Evolutionary conservation across 768 basidiomycete species (phyloP), one percentile per base, ranked within the genome.

Genomic region (Suillus variegatus): DNA sequence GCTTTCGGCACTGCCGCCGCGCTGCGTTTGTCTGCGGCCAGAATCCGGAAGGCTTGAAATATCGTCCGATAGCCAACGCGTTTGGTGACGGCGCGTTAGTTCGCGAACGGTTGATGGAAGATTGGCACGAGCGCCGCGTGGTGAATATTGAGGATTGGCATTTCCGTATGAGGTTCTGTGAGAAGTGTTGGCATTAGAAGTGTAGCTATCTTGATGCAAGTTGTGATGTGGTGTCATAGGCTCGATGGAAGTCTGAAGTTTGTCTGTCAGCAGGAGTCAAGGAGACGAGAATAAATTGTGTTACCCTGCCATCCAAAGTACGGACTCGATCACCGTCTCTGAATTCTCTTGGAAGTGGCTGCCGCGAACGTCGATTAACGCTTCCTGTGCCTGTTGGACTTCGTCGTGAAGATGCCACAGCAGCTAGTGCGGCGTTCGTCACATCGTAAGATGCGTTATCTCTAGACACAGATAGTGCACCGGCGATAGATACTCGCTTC

Each of bases 1-100:
- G 71, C 85, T 90, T 77, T 93, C 92, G 3, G 86, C 88, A 72
- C 89, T 92, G 6, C 91, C 91, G 0, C 84, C 84, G 43, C 91
- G 80, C 18, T 83, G 73, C 38, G 81, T 81, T 71, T 91, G 91
- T 51, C 84, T 77, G 35, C 85, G 77, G 36, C 88, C 89, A 36
- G 60, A 35, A 18, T 73, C 71, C 0, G 64, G 73, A 25, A 73
- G 72, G 0, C 73, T 70, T 14, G 72, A 67, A 3, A 82, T 51
- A 70, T 88, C 86, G 64, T 84, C 86, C 20, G 84, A 85, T 40
- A 82, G 70, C 85, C 85, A 87, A 51, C 85, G 76, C 18, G 82
- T 79, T 69, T 85, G 86, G 67, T 86, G 83, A 63, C 79, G 79
- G 62, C 83, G 73, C 6, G 82, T 76, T 5, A 82, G 73, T 38